Base-by-base conservation (phyloP, 768 basidiomycete genomes). In the Psilocybe azurescens region DNA sequence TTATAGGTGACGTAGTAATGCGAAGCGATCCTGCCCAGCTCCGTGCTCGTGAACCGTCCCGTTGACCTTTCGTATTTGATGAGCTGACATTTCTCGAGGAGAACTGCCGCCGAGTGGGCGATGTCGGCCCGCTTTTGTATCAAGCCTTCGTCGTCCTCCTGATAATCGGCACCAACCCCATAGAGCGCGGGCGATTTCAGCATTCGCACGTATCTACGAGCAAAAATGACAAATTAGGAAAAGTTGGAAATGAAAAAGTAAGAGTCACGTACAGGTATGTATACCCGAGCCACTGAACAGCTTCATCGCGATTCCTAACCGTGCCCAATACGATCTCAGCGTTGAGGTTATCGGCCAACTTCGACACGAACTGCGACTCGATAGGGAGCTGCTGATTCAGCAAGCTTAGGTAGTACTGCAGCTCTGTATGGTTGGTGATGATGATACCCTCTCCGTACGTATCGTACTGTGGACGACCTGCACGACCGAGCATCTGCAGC, bases 331-430 rank as follows among this genome's bases (percentile, higher is more conserved):
- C 97, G 47, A 99, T 91, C 79, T 99, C 97, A 13, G 97, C 97
- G 73, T 99, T 99, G 68, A 99, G 75, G 71, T 97, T 97, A 72
- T 99, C 97, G 29, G 94, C 93, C 65, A 99, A 80, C 73, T 91
- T 95, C 38, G 88, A 81, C 30, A 99, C 93, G 64, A 97, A 94
- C 77, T 99, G 97, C 14, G 87, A 89, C 77, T 99, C 97, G 72
- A 99, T 99, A 0, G 97, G 97, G 13, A 99, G 83, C 73, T 99
- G 97, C 76, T 97, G 95, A 70, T 99, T 99, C 81, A 97, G 79
- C 76, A 99, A 80, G 68, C 90, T 93, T 28, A 99, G 82, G 72
- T 98, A 99, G 74, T 98, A 99, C 75, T 99, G 97, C 46, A 99
- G 83, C 74, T 99, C 97, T 2, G 90, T 86, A 70, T 98, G 96